Base-by-base conservation (phyloP, 2,329 filamentous ascomycete genomes). In the Fusarium veterinarium region DNA sequence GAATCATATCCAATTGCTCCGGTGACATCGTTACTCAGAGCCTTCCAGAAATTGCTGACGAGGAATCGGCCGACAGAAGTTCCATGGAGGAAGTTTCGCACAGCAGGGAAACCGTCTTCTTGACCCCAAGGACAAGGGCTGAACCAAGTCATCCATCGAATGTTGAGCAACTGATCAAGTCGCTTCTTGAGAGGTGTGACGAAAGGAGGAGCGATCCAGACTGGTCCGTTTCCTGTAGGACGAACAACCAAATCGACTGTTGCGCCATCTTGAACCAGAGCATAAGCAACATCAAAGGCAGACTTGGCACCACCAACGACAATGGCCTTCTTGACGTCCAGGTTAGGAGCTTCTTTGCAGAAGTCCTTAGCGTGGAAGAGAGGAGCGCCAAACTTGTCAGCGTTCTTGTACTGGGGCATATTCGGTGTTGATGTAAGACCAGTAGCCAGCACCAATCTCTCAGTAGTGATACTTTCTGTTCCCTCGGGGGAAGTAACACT, bases 61-160 rank as follows among this genome's bases (percentile, higher is more conserved):
- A 90, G 59, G 25, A 81, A 82, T 3, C 86, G 81, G 1, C 88
- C 88, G 0, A 88, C 30, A 48, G 80, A 78, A 1, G 86, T 90
- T 5, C 83, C 81, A 55, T 90, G 87, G 5, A 90, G 76, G 52
- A 88, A 85, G 8, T 78, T 76, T 6, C 87, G 81, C 0, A 86
- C 76, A n/a, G 78, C 79, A 11, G 85, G 82, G 52, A 82, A 88
- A 2, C 88, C 89, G 67, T 88, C 88, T 14, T 84, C 86, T 5
- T 82, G 80, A 3, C 89, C 90, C 89, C 90, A 93, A 4, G 90
- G 85, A 71, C 90, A 92, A 0, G 91, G 91, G 25, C 85, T 89
- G 76, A 93, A 87, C 87, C 89, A 92, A 1, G 87, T 89, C 70
- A 92, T 80, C 68, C 90, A 86, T 0, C 91, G 87, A 1, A 87